Conservation (phyloP, 805 yeast genomes). For the Cyberlindnera mycetangii region DNA sequence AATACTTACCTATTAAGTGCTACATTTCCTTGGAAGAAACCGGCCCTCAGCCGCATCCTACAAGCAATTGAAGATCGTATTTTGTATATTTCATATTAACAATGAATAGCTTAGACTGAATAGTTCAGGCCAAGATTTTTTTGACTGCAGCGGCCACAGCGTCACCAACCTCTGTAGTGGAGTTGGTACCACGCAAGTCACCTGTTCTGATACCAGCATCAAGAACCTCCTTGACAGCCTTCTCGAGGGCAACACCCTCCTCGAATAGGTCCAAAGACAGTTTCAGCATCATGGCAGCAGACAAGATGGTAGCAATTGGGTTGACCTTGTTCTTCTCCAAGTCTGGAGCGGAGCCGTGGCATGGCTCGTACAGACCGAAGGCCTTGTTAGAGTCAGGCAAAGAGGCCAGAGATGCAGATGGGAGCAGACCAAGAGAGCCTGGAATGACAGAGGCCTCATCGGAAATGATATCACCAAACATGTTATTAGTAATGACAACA, state of each 20-base stretch:
- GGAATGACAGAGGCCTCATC: constrained; percentile 99
- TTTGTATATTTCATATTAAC: background rate
- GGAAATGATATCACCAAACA: constrained; percentile 97
- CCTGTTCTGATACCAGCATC: constrained; percentile 88
- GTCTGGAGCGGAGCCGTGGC: constrained; percentile 99
- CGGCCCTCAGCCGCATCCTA: too few species aligned
- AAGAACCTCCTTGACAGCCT: constrained; percentile 79
- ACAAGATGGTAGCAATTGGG: constrained; percentile 92
- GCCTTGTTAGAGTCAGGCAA: constrained; percentile 93
- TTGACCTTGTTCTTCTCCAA: constrained; percentile 83
- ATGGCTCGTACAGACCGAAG: constrained; percentile 96
- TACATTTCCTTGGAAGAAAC: too few species aligned
- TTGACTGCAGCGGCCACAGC: constrained; percentile 78
- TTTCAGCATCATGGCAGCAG: constrained; percentile 97
- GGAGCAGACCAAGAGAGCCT: constrained; percentile 92
- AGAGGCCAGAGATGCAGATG: constrained; percentile 94
- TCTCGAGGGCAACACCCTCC: constrained; percentile 86
- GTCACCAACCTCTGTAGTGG: constrained; percentile 91
- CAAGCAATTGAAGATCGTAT: too few species aligned
- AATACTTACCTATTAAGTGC: too few species aligned
- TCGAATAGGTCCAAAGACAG: constrained; percentile 77
- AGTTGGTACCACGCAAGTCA: constrained; percentile 80
- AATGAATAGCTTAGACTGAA: background rate
- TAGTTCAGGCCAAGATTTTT: constrained; percentile 40
- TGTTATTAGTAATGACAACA: constrained; percentile 86